A percentile compares a stretch with the other conserved stretches of the same genome.
Evolutionary conservation across 2,329 filamentous ascomycete species (phyloP).

Genomic region (Aspergillus viridinutans): DNA sequence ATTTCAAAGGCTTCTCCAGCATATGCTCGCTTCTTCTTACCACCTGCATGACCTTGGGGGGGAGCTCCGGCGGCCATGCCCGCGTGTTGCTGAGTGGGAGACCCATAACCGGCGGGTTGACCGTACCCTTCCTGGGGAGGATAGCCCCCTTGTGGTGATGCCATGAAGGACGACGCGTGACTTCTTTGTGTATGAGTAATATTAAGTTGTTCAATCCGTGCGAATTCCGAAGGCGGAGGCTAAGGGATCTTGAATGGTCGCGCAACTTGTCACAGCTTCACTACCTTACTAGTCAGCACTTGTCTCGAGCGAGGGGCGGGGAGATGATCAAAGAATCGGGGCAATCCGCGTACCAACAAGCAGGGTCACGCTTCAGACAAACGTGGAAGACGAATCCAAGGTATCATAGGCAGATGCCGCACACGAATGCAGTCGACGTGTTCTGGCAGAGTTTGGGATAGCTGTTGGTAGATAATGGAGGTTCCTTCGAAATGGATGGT

Average conservation of each 20-base stretch:
- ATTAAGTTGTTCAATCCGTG: background rate
- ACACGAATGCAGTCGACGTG: slow-evolving; percentile 11
- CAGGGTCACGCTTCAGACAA: background rate
- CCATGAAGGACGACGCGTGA: slow-evolving; percentile 34
- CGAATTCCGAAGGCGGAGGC: background rate
- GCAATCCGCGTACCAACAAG: slow-evolving; percentile 17
- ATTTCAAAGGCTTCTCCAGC: slow-evolving; percentile 94
- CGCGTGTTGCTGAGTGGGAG: slow-evolving; percentile 34
- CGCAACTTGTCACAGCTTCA: slow-evolving; percentile 17
- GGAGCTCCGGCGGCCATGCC: slow-evolving; percentile 28
- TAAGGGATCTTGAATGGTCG: slow-evolving; percentile 3
- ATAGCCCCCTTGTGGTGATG: slow-evolving; percentile 50
- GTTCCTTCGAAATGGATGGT: slow-evolving; percentile 17
- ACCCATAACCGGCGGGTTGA: slow-evolving; percentile 37
- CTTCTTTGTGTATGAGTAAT: background rate
- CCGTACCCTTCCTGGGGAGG: slow-evolving; percentile 49
- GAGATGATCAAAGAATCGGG: slow-evolving; percentile 7
- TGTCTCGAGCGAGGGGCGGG: slow-evolving; percentile 6
- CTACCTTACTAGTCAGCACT: slow-evolving; percentile 20
- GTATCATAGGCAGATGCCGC: slow-evolving; percentile 8
- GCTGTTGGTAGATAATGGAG: slow-evolving; percentile 10
- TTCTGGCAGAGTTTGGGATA: slow-evolving; percentile 6
- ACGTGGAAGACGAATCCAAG: background rate
- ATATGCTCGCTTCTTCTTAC: slow-evolving; percentile 83
- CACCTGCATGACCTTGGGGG: slow-evolving; percentile 33